Percentiles rank a stretch among this genome's conserved stretches.
phyloP scores from a whole-genome alignment of 2,329 filamentous ascomycete species.

The Pyrenochaeta sp. region DNA sequence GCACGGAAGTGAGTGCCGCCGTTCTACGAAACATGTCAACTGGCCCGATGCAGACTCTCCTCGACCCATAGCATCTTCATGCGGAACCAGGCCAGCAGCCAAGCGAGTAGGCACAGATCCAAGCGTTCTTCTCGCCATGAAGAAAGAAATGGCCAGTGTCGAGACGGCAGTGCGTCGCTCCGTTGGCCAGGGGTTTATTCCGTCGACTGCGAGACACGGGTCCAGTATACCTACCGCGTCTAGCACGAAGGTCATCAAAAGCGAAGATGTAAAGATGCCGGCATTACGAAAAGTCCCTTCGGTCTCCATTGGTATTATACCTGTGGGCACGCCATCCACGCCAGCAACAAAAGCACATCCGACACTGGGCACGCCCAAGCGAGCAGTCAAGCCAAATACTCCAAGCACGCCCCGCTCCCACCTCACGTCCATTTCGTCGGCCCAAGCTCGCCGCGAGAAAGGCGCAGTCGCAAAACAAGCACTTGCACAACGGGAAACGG shows the following conservation, averaged over 20 bases:
- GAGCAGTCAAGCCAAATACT: too few species aligned
- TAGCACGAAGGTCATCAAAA: neutral
- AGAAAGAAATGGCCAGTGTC: conserved; percentile 14
- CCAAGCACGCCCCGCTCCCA: too few species aligned
- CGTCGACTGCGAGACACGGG: conserved; percentile 9
- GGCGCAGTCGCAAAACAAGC: too few species aligned
- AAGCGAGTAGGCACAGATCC: conserved; percentile 4
- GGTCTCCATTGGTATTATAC: too few species aligned
- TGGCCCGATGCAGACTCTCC: neutral
- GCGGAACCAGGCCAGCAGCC: neutral
- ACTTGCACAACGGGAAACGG: too few species aligned
- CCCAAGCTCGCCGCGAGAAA: too few species aligned
- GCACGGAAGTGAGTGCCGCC: neutral
- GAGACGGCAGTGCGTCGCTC: conserved; percentile 15
- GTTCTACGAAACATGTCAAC: neutral
- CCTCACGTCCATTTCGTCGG: too few species aligned
- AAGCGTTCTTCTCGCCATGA: conserved; percentile 6
- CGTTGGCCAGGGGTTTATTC: conserved; percentile 6
- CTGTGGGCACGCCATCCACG: too few species aligned
- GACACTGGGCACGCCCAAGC: too few species aligned
- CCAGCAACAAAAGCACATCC: too few species aligned
- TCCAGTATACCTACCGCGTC: conserved; percentile 6
- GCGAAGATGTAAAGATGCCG: too few species aligned
- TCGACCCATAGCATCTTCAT: neutral
- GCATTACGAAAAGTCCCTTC: too few species aligned